Conservation (phyloP, 768 basidiomycete species). For the Rhizopogon vesiculosus region DNA sequence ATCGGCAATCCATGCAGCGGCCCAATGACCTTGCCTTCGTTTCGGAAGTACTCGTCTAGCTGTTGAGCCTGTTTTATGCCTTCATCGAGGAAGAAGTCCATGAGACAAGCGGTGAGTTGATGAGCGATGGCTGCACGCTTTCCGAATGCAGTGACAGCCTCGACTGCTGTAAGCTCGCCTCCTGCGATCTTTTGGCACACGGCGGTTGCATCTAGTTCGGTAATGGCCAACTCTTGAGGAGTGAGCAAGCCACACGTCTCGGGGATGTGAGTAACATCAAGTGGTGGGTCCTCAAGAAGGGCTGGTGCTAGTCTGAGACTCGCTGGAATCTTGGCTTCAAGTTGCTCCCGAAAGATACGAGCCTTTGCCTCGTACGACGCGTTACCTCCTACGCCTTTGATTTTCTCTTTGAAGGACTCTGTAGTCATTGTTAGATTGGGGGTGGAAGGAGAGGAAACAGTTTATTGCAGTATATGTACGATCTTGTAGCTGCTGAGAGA, state of each 20-base stretch:
- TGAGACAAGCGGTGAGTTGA: conserved; percentile 36
- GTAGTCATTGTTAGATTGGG: neutral
- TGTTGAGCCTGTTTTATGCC: conserved; percentile 33
- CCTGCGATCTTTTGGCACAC: conserved; percentile 23
- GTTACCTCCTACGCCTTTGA: conserved; percentile 17
- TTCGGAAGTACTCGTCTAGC: conserved; percentile 34
- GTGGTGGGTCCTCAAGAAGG: conserved; percentile 17
- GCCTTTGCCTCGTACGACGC: conserved; percentile 14
- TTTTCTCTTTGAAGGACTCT: conserved; percentile 17
- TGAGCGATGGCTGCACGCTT: conserved; percentile 53
- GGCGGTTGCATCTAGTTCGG: conserved; percentile 32
- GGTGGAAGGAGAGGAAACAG: neutral
- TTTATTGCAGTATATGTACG: neutral
- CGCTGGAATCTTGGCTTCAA: conserved; percentile 20
- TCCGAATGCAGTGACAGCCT: conserved; percentile 37
- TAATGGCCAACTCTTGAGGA: conserved; percentile 28
- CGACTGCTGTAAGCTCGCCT: conserved; percentile 31
- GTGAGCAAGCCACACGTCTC: conserved; percentile 27
- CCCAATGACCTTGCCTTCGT: conserved; percentile 35
- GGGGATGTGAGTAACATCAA: conserved; percentile 30
- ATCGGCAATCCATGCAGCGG: conserved; percentile 39
- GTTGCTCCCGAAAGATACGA: conserved; percentile 12
- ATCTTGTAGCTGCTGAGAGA: neutral
- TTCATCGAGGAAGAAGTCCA: conserved; percentile 43
- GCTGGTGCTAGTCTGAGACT: conserved; percentile 11